Evolutionary conservation across 2,329 filamentous ascomycete genomes (phyloP), one percentile per base, ranked within the genome.

Genomic region (Polychaeton citri): DNA sequence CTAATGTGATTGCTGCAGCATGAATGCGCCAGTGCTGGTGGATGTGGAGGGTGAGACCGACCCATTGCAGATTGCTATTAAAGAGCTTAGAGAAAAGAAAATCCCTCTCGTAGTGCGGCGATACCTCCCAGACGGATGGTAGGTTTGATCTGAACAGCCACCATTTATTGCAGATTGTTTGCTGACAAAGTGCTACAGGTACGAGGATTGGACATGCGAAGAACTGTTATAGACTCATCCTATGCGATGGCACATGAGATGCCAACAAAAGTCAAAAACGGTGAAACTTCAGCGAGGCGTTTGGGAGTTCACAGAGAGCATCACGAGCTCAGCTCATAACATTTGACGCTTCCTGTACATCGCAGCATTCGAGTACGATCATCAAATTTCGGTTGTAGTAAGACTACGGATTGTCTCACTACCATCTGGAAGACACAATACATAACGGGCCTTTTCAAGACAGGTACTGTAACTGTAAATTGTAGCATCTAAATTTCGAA

Each of bases 201-300:
- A 96, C 62, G 90, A 98, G 71, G 90, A 98, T 61, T 98, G 90
- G 90, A 93, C 87, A 21, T 95, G 87, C 64, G 90, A 96, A 64
- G 90, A 98, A 63, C 70, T 96, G 45, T 72, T 94, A 37, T 71
- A 62, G 55, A n/a, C n/a, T n/a, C n/a, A n/a, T n/a, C n/a, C n/a
- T 28, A 15, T 12, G n/a, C n/a, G n/a, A n/a, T n/a, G n/a, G n/a
- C n/a, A 32, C 21, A 19, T 3, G 7, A 28, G 17, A 21, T 26
- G 18, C 30, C n/a, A n/a, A n/a, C n/a, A n/a, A n/a, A n/a, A n/a
- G n/a, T n/a, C n/a, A n/a, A n/a, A n/a, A n/a, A n/a, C n/a, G n/a
- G n/a, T n/a, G n/a, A n/a, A n/a, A n/a, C n/a, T n/a, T n/a, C n/a
- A n/a, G n/a, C n/a, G n/a, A n/a, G n/a, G n/a, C n/a, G n/a, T n/a